These are phyloP conservation scores for Metschnikowia noctiluminum DNA, from an alignment of 805 yeast genomes.

Conservation along the genomic window DNA sequence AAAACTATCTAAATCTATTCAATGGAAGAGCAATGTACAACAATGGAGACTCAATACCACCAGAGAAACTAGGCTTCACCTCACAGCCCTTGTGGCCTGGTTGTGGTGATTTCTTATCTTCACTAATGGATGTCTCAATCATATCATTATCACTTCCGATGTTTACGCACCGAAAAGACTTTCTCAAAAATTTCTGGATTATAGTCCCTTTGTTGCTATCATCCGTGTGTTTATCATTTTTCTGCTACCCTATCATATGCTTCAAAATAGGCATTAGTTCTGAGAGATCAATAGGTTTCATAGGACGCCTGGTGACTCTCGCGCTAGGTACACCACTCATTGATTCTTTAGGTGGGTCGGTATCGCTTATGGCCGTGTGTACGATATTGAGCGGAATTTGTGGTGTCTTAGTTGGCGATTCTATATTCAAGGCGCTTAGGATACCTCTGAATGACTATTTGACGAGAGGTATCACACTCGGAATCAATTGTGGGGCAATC, in stretches of 20 bases:
- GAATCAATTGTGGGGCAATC: constrained; percentile 78
- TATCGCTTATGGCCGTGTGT: constrained; percentile 72
- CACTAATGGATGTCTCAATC: constrained; percentile 74
- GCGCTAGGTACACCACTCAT: constrained; percentile 78
- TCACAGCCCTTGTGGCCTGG: constrained; percentile 60
- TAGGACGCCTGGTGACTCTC: constrained; percentile 74
- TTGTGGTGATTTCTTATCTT: constrained; percentile 70
- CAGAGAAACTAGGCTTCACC: constrained; percentile 18
- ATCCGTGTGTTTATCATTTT: constrained; percentile 55
- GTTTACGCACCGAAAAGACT: constrained; percentile 68
- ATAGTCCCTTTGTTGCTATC: constrained; percentile 58
- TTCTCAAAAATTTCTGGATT: constrained; percentile 53
- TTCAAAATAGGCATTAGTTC: constrained; percentile 61
- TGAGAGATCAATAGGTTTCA: constrained; percentile 63
- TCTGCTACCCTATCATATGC: constrained; percentile 69
- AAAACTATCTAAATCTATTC: constrained; percentile 59
- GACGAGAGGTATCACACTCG: constrained; percentile 72
- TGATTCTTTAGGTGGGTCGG: constrained; percentile 62
- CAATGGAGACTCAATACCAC: constrained; percentile 23
- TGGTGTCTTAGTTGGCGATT: constrained; percentile 66
- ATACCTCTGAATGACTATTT: constrained; percentile 64
- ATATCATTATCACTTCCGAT: constrained; percentile 74
- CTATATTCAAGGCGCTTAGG: constrained; percentile 46
- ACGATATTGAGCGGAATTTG: constrained; percentile 74
- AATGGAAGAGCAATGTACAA: constrained; percentile 32